Percentiles rank a stretch among this genome's conserved stretches.
Evolutionary conservation across 1,139 yeast species (phyloP).

Genomic region (Protomyces pachydermus): DNA sequence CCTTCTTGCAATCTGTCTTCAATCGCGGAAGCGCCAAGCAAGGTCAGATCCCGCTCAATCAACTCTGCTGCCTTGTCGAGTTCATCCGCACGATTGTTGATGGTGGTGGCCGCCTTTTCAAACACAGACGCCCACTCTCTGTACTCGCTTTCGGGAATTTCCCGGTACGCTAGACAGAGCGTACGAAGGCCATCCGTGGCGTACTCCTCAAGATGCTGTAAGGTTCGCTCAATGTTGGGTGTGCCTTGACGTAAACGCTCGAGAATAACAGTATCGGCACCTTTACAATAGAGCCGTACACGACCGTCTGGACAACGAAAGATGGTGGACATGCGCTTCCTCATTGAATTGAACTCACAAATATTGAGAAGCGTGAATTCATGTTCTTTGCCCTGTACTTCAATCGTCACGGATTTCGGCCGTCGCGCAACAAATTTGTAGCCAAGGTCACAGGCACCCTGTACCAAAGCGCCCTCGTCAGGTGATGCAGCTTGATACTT

Average conservation of each 20-base stretch:
- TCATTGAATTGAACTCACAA: conserved; percentile 93
- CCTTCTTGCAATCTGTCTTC: conserved; percentile 98
- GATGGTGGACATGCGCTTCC: conserved; percentile 96
- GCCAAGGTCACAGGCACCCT: conserved; percentile 89
- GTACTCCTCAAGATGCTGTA: conserved; percentile 87
- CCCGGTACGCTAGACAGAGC: conserved; percentile 82
- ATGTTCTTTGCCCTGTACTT: conserved; percentile 47
- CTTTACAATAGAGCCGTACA: conserved; percentile 84
- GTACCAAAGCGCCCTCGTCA: conserved; percentile 97
- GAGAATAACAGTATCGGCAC: conserved; percentile 94
- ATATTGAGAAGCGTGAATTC: conserved; percentile 78
- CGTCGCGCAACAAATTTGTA: conserved; percentile 77
- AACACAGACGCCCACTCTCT: conserved; percentile 55
- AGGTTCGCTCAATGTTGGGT: conserved; percentile 74
- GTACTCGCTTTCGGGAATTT: conserved; percentile 75
- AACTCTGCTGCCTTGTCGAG: conserved; percentile 80
- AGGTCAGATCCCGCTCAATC: conserved; percentile 71
- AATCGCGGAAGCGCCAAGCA: conserved; percentile 95
- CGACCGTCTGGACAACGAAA: conserved; percentile 92
- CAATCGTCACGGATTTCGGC: conserved; percentile 74
- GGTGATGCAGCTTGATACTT: conserved; percentile 99
- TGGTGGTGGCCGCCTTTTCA: conserved; percentile 74
- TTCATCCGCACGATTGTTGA: conserved; percentile 67
- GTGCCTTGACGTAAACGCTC: conserved; percentile 74
- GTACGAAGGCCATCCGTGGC: conserved; percentile 96